Evolutionary conservation across 2,329 filamentous ascomycete species (phyloP).

Genomic region (Cladorrhinum sp.): DNA sequence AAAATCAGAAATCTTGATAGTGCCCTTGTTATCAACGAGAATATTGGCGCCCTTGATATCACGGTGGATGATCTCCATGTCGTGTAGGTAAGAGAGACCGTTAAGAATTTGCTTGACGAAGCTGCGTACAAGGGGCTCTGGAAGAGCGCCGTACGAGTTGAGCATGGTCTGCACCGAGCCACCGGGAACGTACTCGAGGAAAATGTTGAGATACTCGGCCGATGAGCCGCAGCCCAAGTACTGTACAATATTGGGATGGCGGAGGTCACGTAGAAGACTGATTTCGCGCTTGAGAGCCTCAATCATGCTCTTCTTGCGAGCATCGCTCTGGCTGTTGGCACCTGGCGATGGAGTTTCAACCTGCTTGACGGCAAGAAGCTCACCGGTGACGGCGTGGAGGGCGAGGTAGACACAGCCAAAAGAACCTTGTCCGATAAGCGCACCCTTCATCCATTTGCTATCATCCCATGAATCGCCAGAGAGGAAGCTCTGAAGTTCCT

Average conservation of each 20-base stretch:
- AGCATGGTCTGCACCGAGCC: constrained; percentile 98
- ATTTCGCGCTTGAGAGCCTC: constrained; percentile 97
- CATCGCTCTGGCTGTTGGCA: constrained; percentile 75
- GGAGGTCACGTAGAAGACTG: constrained; percentile 84
- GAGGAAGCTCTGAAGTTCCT: constrained; percentile 85
- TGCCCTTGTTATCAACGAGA: constrained; percentile 96
- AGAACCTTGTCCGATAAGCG: constrained; percentile 92
- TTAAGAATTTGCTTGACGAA: constrained; percentile 95
- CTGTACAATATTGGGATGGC: constrained; percentile 96
- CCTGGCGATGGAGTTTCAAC: constrained; percentile 83
- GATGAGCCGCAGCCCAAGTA: constrained; percentile 95
- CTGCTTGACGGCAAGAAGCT: constrained; percentile 97
- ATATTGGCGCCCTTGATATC: constrained; percentile 99
- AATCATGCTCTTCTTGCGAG: constrained; percentile 96
- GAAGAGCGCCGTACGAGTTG: constrained; percentile 93
- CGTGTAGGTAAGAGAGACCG: constrained; percentile 89
- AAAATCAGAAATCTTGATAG: constrained; percentile 99
- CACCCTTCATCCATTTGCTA: constrained; percentile 99
- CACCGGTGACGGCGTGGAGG: constrained; percentile 90
- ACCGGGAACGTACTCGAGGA: constrained; percentile 97
- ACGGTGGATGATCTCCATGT: constrained; percentile 92
- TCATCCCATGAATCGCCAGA: constrained; percentile 93
- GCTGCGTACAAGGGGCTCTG: constrained; percentile 89
- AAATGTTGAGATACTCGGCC: constrained; percentile 93
- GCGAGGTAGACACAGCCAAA: constrained; percentile 96